These are phyloP conservation scores for Periconia digitata DNA, from an alignment of 2,329 filamentous ascomycete species.

Conservation along the genomic window DNA sequence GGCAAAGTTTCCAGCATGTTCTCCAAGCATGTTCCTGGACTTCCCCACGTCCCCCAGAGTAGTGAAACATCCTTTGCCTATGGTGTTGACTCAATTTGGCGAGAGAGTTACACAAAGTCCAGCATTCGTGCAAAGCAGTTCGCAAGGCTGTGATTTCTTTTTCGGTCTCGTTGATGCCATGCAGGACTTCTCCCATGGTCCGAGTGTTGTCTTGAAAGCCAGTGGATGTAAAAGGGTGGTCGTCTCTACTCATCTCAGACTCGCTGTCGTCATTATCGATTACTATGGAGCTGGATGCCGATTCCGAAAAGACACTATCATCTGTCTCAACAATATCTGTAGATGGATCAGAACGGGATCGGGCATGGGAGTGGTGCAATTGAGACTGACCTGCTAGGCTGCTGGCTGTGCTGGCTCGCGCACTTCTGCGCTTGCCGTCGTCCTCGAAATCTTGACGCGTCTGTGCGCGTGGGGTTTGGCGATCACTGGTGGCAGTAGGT, in stretches of 20 bases:
- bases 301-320: constrained; percentile 37
- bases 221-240: constrained; percentile 27
- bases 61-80: constrained; percentile 75
- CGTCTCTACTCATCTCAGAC: constrained; percentile 2
- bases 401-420: constrained; percentile 60
- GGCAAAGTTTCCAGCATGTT: constrained; percentile 90
- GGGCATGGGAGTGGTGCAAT: background rate
- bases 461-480: constrained; percentile 79
- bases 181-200: constrained; percentile 55
- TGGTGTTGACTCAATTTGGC: constrained; percentile 83
- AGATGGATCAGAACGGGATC: constrained; percentile 16
- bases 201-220: constrained; percentile 29
- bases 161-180: constrained; percentile 60
- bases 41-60: constrained; percentile 67
- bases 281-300: constrained; percentile 28
- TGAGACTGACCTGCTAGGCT: constrained; percentile 71
- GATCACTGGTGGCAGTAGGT: constrained; percentile 55
- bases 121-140: constrained; percentile 81
- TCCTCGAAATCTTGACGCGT: constrained; percentile 74
- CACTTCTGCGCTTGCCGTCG: constrained; percentile 53
- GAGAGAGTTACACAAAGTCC: constrained; percentile 90
- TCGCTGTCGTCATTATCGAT: constrained; percentile 38
- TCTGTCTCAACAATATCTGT: constrained; percentile 52
- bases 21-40: constrained; percentile 89
- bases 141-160: constrained; percentile 69